Evolutionary conservation across 2,329 filamentous ascomycete genomes (phyloP), one percentile per base, ranked within the genome.

Genomic region (Ophiocordyceps camponoti-saundersi): DNA sequence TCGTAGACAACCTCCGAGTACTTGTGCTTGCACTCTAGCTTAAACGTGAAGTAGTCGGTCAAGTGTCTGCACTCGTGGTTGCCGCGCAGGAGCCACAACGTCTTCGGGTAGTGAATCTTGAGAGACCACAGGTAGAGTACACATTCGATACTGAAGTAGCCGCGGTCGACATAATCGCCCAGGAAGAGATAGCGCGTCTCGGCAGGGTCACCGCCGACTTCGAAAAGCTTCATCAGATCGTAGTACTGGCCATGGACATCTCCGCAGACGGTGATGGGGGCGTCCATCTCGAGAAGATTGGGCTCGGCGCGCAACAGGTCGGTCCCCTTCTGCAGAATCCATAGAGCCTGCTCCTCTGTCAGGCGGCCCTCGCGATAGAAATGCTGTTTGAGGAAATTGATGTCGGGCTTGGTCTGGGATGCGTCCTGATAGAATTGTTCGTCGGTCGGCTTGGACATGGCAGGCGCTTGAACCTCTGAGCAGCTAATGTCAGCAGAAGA

Each of bases 41-140:
- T 96, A 74, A 98, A 98, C 51, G 92, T 98, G 69, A 98, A 98
- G 74, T 98, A 98, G 63, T 98, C 92, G 48, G 92, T 98, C 75
- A 98, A 76, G 71, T 98, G 92, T 59, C 92, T 83, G 66, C 92
- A 98, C 69, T 98, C 92, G 69, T 98, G 92, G 67, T 98, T 98
- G 55, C 92, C 92, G 58, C 92, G 85, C 55, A 98, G 78, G 56
- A 98, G 75, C 92, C 92, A 98, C 48, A 98, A 79, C 20, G 87
- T 90, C 66, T 96, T 88, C 47, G 92, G 92, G 62, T 96, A 98
- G 79, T 94, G 95, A 61, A 98, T 96, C 77, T 98, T 98, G 63
- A 98, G 73, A 32, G 83, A 84, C 92, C 92, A 98, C 23, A 98
- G 78, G 65, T 98, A 98, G 44, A 98, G 75, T 50, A 98, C 92